Base-by-base conservation (phyloP, 305 asterid species). In the Fraxinus sp. region DNA sequence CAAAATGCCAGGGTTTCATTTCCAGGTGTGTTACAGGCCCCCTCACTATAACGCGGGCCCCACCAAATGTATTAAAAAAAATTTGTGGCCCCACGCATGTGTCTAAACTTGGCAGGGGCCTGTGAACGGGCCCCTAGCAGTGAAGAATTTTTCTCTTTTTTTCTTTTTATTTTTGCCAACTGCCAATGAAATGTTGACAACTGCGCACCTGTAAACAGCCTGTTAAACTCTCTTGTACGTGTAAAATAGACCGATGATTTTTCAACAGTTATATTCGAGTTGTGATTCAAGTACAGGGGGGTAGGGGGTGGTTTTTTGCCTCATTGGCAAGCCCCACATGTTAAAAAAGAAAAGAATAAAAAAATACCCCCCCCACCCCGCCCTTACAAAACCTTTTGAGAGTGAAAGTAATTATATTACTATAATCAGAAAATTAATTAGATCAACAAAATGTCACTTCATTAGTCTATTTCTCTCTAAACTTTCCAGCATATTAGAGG, bases 331-430 rank as follows among this genome's bases (percentile, higher is more conserved):
- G 28, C 28, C 28, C 28, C 28, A 26, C 28, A 26, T 26, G 28
- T 26, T 1, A n/a, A n/a, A n/a, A n/a, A n/a, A n/a, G n/a, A n/a
- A n/a, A n/a, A n/a, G n/a, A n/a, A n/a, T n/a, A n/a, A n/a, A n/a
- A n/a, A n/a, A n/a, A n/a, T n/a, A n/a, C n/a, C n/a, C n/a, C n/a
- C n/a, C n/a, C n/a, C n/a, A n/a, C n/a, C n/a, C n/a, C n/a, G n/a
- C 28, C 28, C 28, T 26, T 26, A 26, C 28, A 26, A 26, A 26
- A 26, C 28, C 28, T 26, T 26, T n/a, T 77, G 77, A 81, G 28
- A 81, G 87, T 74, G 83, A 35, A 74, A 44, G 73, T 84, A 33
- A 71, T 81, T 82, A 59, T 72, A 36, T 81, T 81, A 39, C 18
- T 70, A 35, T 68, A 22, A 22, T 39, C 39, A 39, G 70, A 52